phyloP scores from a whole-genome alignment of 768 basidiomycete species.

The Suillus clintonianus region DNA sequence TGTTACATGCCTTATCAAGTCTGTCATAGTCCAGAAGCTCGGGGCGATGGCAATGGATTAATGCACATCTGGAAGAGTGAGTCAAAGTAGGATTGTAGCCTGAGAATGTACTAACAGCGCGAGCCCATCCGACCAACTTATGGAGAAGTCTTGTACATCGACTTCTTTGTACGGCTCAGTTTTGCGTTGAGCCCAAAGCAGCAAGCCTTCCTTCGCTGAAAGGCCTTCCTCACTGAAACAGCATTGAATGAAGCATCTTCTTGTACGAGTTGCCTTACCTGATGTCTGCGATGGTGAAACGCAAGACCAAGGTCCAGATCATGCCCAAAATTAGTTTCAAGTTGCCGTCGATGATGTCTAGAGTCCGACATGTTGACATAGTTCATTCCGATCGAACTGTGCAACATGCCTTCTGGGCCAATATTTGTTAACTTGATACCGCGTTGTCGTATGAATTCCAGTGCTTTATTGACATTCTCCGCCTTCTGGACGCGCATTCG shows the following conservation, averaged over 20 bases:
- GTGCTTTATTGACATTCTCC: conserved; percentile 96
- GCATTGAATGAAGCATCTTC: conserved; percentile 7
- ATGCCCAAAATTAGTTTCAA: conserved; percentile 97
- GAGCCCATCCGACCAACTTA: conserved; percentile 93
- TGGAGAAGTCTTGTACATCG: conserved; percentile 89
- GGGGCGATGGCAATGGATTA: conserved; percentile 97
- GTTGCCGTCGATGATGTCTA: conserved; percentile 99
- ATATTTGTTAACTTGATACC: conserved; percentile 98
- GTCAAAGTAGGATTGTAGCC: conserved; percentile 1
- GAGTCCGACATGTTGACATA: conserved; percentile 9
- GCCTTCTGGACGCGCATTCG: conserved; percentile 95
- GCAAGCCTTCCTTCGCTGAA: conserved; percentile 95
- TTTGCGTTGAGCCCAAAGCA: conserved; percentile 98
- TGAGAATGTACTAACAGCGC: conserved; percentile 67
- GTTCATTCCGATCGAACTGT: neutral
- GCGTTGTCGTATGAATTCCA: conserved; percentile 92
- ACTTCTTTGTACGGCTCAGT: conserved; percentile 91
- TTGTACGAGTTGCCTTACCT: conserved; percentile 56
- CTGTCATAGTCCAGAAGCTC: conserved; percentile 90
- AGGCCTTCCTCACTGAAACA: conserved; percentile 87
- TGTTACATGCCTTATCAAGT: conserved; percentile 69
- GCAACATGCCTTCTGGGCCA: conserved; percentile 80
- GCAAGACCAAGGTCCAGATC: conserved; percentile 98
- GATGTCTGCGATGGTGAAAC: conserved; percentile 98
- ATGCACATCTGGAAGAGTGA: conserved; percentile 73